Percentiles rank a stretch among this genome's conserved stretches.
Conservation (phyloP, 805 yeast species). For the Saccharomycopsis olivae region DNA sequence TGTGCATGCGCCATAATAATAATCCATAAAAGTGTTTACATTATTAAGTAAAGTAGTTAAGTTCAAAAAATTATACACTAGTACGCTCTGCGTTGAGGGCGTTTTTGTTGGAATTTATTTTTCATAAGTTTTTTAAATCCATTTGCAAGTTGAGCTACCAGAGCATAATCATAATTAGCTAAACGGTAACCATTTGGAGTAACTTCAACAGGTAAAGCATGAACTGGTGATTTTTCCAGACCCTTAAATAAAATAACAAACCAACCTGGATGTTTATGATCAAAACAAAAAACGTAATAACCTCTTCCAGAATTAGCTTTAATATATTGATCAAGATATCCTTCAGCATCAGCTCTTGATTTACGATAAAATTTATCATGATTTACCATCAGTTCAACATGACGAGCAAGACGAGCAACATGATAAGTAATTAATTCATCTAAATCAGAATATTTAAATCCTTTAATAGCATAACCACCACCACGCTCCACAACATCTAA, state of each 20-base stretch:
- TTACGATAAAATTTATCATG: conserved; percentile 87
- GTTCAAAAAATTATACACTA: too few relatives aligned
- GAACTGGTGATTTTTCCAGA: conserved; percentile 52
- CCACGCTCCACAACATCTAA: conserved; percentile 72
- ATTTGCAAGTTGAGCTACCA: conserved; percentile 77
- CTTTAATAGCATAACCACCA: conserved; percentile 55
- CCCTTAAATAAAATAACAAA: conserved; percentile 80
- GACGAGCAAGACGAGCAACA: conserved; percentile 70
- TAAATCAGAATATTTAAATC: conserved; percentile 65
- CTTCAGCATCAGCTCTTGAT: conserved; percentile 64
- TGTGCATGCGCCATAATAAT: too few relatives aligned
- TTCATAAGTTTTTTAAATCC: conserved; percentile 65
- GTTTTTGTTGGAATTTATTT: too few relatives aligned
- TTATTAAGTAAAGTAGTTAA: too few relatives aligned
- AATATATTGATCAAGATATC: conserved; percentile 81
- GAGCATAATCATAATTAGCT: conserved; percentile 76
- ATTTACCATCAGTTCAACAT: conserved; percentile 73
- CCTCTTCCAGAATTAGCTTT: conserved; percentile 86
- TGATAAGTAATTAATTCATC: conserved; percentile 89
- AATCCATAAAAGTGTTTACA: too few relatives aligned
- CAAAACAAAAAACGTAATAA: conserved; percentile 83
- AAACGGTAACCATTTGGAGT: conserved; percentile 78
- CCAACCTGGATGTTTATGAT: conserved; percentile 91
- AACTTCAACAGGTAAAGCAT: conserved; percentile 87
- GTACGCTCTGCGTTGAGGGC: too few relatives aligned